Conservation (phyloP, 1,284 basidiomycete species). For the Cutaneotrichosporon mucoides region DNA sequence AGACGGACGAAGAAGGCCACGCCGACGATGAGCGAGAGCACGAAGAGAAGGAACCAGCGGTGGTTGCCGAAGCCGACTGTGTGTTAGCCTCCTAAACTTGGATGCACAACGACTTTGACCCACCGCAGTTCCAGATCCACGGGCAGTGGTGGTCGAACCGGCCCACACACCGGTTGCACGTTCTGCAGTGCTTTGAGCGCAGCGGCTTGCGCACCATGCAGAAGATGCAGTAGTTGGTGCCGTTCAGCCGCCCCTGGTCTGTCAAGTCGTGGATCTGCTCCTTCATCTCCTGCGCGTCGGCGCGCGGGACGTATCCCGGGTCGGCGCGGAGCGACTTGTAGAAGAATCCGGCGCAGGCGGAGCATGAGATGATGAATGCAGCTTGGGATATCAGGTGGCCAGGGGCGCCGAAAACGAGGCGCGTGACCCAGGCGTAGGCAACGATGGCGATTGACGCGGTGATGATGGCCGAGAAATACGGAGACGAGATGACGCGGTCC, state of each 20-base stretch:
- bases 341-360: constrained; percentile 80
- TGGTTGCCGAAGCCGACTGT: constrained; percentile 92
- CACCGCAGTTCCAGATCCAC: constrained; percentile 99
- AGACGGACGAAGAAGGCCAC: constrained; percentile 78
- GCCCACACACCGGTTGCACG: constrained; percentile 85
- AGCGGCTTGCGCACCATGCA: constrained; percentile 91
- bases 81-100: too few relatives aligned
- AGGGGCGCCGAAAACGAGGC: constrained; percentile 24
- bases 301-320: constrained; percentile 81
- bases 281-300: constrained; percentile 69
- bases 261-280: constrained; percentile 84
- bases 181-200: constrained; percentile 89
- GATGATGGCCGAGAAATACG: constrained; percentile 91
- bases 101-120: constrained; percentile 41
- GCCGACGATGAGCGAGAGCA: constrained; percentile 74
- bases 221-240: constrained; percentile 90
- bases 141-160: constrained; percentile 94
- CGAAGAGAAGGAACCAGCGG: constrained; percentile 87
- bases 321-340: constrained; percentile 83
- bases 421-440: constrained; percentile 70
- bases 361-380: constrained; percentile 65
- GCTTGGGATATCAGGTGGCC: constrained; percentile 66
- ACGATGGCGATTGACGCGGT: constrained; percentile 83
- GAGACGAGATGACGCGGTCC: constrained; percentile 52
- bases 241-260: constrained; percentile 80